Conservation (phyloP, 257 asterid species). For the Solanum gracilifrons region DNA sequence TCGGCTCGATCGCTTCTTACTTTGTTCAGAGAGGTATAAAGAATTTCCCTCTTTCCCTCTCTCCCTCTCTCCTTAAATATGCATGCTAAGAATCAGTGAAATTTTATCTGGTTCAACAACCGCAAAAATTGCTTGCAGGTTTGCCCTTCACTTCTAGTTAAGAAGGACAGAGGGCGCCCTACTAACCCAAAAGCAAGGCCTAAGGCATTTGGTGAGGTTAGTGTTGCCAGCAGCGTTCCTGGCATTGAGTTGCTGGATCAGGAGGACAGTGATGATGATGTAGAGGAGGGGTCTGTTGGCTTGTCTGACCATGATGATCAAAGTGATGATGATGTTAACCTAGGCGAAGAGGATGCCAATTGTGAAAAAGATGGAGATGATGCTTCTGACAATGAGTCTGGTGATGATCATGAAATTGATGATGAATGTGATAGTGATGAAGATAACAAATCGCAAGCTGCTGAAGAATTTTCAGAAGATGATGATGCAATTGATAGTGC, state of each 20-base stretch:
- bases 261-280: conserved; percentile 37
- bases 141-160: conserved; percentile 74
- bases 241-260: conserved; percentile 74
- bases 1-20: conserved; percentile 82
- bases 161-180: conserved; percentile 94
- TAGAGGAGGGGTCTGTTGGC: conserved; percentile 15
- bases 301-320: conserved; percentile 18
- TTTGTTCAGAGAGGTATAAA: conserved; percentile 70
- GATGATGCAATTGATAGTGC: conserved; percentile 24
- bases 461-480: conserved; percentile 20
- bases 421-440: conserved; percentile 18
- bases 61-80: not conserved
- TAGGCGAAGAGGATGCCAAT: conserved; percentile 15
- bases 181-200: conserved; percentile 60
- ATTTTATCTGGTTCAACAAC: not conserved
- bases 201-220: conserved; percentile 84
- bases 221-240: conserved; percentile 52
- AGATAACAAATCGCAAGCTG: conserved; percentile 29
- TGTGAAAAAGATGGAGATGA: conserved; percentile 22
- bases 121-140: conserved; percentile 37
- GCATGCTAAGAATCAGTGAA: not conserved
- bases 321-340: conserved; percentile 22
- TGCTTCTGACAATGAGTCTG: conserved; percentile 29
- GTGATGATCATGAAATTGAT: conserved; percentile 23
- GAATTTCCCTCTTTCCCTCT: not conserved